Evolutionary conservation across 371 early-diverging fungal genomes (phyloP).

Genomic region (Rhizoclosmatium hyalinum): DNA sequence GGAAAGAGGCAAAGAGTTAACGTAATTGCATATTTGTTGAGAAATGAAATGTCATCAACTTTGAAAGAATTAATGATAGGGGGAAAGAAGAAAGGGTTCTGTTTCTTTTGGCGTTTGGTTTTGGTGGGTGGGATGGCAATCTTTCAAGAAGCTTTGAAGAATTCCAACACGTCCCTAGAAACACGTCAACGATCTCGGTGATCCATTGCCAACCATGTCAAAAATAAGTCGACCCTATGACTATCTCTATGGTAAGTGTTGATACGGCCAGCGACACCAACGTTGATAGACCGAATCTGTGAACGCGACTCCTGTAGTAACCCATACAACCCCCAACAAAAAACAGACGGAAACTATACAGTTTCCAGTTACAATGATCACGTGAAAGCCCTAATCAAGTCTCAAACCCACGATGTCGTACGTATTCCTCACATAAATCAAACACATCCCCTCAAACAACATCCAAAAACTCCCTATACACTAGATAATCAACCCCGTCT

Average conservation of each 20-base stretch:
- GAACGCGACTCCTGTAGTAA: not conserved
- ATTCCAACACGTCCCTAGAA: too few relatives aligned
- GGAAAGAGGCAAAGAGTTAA: too few relatives aligned
- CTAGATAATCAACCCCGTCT: slow-evolving; percentile 57
- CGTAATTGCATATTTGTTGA: too few relatives aligned
- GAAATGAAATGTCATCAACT: too few relatives aligned
- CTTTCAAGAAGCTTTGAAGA: too few relatives aligned
- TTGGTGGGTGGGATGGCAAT: too few relatives aligned
- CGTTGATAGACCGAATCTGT: not conserved
- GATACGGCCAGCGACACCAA: not conserved
- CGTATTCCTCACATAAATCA: not conserved
- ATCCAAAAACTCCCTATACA: not conserved
- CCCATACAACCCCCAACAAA: not conserved
- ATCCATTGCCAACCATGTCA: slow-evolving; percentile 6
- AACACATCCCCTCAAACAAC: not conserved
- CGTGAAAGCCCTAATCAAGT: slow-evolving; percentile 43
- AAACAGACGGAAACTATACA: slow-evolving; percentile 52
- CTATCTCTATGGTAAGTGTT: slow-evolving; percentile 51
- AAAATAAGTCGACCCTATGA: slow-evolving; percentile 47
- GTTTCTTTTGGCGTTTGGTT: too few relatives aligned
- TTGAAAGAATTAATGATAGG: too few relatives aligned
- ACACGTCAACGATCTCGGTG: not conserved
- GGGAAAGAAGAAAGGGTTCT: too few relatives aligned
- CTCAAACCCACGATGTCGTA: slow-evolving; percentile 57
- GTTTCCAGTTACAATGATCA: slow-evolving; percentile 59